Conservation (phyloP, 805 yeast genomes). For the Ogataea glucozyma region DNA sequence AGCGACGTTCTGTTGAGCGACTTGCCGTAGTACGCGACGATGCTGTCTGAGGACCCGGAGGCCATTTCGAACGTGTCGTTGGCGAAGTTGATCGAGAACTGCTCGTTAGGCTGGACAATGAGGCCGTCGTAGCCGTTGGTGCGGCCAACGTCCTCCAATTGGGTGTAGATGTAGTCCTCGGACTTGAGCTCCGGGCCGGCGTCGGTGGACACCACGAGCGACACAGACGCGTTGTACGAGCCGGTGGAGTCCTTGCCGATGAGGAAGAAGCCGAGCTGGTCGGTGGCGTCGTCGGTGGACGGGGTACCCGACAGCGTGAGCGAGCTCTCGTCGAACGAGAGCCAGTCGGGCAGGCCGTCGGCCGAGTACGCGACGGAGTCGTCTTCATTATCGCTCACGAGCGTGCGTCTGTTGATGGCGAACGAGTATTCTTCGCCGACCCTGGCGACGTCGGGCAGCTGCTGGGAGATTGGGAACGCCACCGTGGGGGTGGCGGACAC, state of each 20-base stretch:
- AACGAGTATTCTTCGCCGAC: slow-evolving; percentile 61
- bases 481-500: slow-evolving; percentile 48
- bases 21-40: slow-evolving; percentile 75
- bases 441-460: slow-evolving; percentile 86
- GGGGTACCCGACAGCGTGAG: slow-evolving; percentile 75
- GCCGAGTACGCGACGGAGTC: slow-evolving; percentile 55
- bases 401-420: slow-evolving; percentile 71
- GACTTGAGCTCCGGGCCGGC: slow-evolving; percentile 54
- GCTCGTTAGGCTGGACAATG: slow-evolving; percentile 68
- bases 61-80: slow-evolving; percentile 54
- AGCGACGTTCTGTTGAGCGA: slow-evolving; percentile 82
- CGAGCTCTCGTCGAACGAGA: slow-evolving; percentile 62
- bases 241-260: slow-evolving; percentile 67
- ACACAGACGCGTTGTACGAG: slow-evolving; percentile 48
- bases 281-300: slow-evolving; percentile 42
- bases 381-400: slow-evolving; percentile 44
- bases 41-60: slow-evolving; percentile 45
- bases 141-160: slow-evolving; percentile 63
- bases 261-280: slow-evolving; percentile 50
- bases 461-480: slow-evolving; percentile 80
- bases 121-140: slow-evolving; percentile 78
- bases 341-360: slow-evolving; percentile 72
- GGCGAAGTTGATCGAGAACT: slow-evolving; percentile 66
- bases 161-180: slow-evolving; percentile 44
- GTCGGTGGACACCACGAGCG: slow-evolving; percentile 59